phyloP scores from a whole-genome alignment of 768 basidiomycete species.

The Kwoniella bestiolae region DNA sequence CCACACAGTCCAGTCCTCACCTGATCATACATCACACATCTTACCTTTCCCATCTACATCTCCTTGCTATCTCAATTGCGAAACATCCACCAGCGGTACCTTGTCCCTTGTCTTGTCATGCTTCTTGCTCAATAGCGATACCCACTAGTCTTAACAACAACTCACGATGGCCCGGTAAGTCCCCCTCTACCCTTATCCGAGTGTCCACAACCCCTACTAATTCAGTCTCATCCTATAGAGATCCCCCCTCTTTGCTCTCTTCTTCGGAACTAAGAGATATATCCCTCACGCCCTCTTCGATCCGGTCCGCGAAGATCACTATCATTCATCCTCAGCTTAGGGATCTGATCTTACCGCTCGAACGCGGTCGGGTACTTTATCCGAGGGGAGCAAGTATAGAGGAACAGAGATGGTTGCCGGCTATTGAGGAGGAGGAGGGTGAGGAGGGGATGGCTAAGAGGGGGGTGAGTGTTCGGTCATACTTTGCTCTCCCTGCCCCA shows the following conservation, averaged over 20 bases:
- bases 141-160: neutral
- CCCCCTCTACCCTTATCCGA: neutral
- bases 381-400: slow-evolving; percentile 20
- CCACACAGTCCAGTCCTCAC: no score
- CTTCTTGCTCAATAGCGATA: neutral
- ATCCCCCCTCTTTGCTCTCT: slow-evolving; percentile 25
- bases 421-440: slow-evolving; percentile 18
- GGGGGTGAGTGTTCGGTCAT: slow-evolving; percentile 7
- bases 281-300: slow-evolving; percentile 28
- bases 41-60: neutral
- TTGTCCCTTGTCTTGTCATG: neutral
- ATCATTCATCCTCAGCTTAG: slow-evolving; percentile 66
- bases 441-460: slow-evolving; percentile 23
- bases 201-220: neutral
- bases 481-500: neutral
- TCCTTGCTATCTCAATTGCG: neutral
- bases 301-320: slow-evolving; percentile 46
- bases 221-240: neutral
- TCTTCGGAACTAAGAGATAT: slow-evolving; percentile 47
- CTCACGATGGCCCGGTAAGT: slow-evolving; percentile 27
- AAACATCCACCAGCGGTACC: neutral
- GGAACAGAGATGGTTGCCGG: slow-evolving; percentile 20
- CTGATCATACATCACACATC: neutral
- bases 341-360: slow-evolving; percentile 73
- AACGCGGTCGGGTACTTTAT: slow-evolving; percentile 44